Base-by-base conservation (phyloP, 1,284 basidiomycete genomes). In the Boletus chippewaensis region DNA sequence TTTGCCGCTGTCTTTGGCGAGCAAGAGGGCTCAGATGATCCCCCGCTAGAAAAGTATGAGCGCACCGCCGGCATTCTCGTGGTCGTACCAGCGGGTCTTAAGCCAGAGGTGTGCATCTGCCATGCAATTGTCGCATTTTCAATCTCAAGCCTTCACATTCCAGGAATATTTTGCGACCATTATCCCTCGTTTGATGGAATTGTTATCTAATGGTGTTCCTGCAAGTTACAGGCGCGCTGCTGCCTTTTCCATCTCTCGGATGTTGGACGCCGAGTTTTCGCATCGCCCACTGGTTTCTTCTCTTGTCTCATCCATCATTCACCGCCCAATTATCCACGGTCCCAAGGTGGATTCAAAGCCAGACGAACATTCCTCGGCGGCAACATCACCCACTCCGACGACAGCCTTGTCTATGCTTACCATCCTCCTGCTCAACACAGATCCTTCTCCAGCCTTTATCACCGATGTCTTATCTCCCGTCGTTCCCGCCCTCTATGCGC, bases 391-490 rank as follows among this genome's bases (percentile, higher is more conserved):
- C 11, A 45, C 47, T 32, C 68, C 77, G 16, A 62, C 70, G 3
- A 65, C 65, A 10, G 72, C 78, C 2, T 63, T 87, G 20, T 65
- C 69, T 7, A 74, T 65, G 2, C 62, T 88, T 8, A 71, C 80
- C 49, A 74, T 71, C 2, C 70, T 91, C 22, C 67, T 91, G 3
- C 75, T 80, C 6, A 87, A 91, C 57, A 81, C 84, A 5, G 90
- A 93, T 55, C 89, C 90, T 3, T 84, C 87, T 1, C 84, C 88
- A 0, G 66, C 70, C 3, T 74, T 90, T 35, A 76, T 89, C 41
- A 75, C 82, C 0, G 67, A 71, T 13, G 60, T 92, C 6, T 66
- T 94, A 13, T 80, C 81, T 2, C 86, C 89, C 1, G 79, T 93
- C 41, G 60, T 87, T 0, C 70, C 83, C 0, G 69, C 80, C 2